phyloP scores from a whole-genome alignment of 768 basidiomycete genomes.

The Tylopilus felleus region DNA sequence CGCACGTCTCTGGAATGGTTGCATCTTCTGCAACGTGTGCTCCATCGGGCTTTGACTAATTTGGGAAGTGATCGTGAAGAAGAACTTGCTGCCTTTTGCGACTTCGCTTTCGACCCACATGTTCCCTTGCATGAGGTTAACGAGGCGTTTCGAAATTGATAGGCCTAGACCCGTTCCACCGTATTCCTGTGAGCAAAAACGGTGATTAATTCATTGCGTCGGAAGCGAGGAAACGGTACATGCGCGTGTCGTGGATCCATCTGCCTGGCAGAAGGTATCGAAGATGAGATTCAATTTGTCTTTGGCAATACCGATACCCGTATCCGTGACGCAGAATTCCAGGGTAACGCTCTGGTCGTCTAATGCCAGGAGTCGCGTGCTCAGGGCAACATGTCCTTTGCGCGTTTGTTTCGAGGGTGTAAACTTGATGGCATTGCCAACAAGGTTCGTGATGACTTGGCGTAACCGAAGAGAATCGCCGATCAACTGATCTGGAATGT shows the following conservation, averaged over 20 bases:
- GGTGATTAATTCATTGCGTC: constrained; percentile 13
- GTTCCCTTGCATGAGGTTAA: constrained; percentile 95
- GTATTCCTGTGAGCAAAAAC: constrained; percentile 63
- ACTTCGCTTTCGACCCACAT: constrained; percentile 99
- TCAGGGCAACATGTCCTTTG: constrained; percentile 89
- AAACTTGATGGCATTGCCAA: constrained; percentile 97
- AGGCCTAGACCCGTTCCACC: constrained; percentile 95
- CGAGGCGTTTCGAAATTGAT: constrained; percentile 96
- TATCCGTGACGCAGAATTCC: constrained; percentile 97
- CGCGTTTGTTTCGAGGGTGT: constrained; percentile 74
- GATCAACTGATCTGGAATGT: constrained; percentile 95
- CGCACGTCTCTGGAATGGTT: constrained; percentile 80
- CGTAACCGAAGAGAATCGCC: constrained; percentile 93
- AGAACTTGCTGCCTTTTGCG: constrained; percentile 89
- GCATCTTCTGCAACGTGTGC: constrained; percentile 71
- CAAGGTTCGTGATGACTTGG: constrained; percentile 93
- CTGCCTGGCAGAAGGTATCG: constrained; percentile 98
- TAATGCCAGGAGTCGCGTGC: constrained; percentile 71
- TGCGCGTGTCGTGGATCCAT: constrained; percentile 94
- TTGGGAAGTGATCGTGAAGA: constrained; percentile 92
- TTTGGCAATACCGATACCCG: constrained; percentile 97
- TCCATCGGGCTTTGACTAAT: constrained; percentile 76
- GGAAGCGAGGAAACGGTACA: constrained; percentile 28
- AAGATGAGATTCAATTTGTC: constrained; percentile 98
- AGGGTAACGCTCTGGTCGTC: constrained; percentile 85